These are phyloP conservation scores for Asterochloris erici DNA, from an alignment of 139 green algal species.

Conservation along the genomic window DNA sequence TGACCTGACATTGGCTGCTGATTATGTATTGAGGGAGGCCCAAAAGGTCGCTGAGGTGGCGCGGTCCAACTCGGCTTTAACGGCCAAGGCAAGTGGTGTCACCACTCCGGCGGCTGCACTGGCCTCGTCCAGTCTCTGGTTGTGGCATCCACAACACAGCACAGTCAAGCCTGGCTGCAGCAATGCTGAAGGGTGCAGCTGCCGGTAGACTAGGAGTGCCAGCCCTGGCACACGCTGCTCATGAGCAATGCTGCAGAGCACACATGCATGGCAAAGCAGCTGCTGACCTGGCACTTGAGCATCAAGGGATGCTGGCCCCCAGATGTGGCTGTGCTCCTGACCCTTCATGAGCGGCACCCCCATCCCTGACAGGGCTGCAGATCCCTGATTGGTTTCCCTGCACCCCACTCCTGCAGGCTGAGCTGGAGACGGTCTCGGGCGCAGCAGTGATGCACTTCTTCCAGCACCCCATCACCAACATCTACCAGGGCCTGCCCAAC, in stretches of 20 bases:
- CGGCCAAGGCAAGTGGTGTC: no score
- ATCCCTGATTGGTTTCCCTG: background rate
- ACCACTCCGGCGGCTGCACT: no score
- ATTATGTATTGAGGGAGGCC: background rate
- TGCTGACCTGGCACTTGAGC: background rate
- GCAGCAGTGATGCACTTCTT: conserved; percentile 45
- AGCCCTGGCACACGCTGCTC: no score
- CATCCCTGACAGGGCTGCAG: background rate
- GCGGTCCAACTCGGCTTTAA: no score
- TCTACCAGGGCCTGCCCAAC: conserved; percentile 59
- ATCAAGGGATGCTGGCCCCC: background rate
- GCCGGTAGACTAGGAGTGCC: no score
- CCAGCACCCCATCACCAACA: conserved; percentile 51
- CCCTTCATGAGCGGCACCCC: background rate
- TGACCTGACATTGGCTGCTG: background rate
- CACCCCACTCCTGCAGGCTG: conserved; percentile 2
- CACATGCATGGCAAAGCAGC: background rate
- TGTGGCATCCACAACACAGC: no score
- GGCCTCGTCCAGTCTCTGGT: no score
- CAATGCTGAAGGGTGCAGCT: no score
- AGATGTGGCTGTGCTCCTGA: background rate
- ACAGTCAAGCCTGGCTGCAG: no score
- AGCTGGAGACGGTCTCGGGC: conserved; percentile 3
- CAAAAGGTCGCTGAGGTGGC: no score
- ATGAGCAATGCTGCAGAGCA: no score